These are phyloP conservation scores for Ophiostoma angusticollis DNA, from an alignment of 2,329 filamentous ascomycete genomes.

Conservation along the genomic window DNA sequence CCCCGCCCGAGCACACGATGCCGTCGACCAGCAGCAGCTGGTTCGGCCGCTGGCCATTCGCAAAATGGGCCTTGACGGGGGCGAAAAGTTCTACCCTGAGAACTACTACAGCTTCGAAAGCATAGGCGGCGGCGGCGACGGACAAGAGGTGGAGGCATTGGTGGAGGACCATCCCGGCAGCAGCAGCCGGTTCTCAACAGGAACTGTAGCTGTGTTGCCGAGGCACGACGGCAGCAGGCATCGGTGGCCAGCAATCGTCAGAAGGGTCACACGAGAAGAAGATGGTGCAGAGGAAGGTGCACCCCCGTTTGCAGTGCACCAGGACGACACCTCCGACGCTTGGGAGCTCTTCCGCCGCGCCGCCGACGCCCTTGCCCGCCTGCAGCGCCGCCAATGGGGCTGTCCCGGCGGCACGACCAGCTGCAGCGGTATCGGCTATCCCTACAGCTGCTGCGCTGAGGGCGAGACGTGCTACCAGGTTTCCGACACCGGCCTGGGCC, in stretches of 20 bases:
- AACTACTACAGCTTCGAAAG: constrained; percentile 40
- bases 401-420: constrained; percentile 55
- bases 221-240: background rate
- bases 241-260: background rate
- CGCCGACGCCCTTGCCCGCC: constrained; percentile 31
- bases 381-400: constrained; percentile 45
- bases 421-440: constrained; percentile 51
- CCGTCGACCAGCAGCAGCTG: constrained; percentile 16
- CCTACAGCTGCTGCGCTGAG: constrained; percentile 61
- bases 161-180: too few species aligned
- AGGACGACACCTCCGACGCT: constrained; percentile 13
- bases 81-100: constrained; percentile 61
- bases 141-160: too few species aligned
- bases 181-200: too few species aligned
- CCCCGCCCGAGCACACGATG: constrained; percentile 25
- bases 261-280: background rate
- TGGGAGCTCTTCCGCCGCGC: constrained; percentile 29
- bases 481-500: constrained; percentile 47
- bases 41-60: constrained; percentile 47
- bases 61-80: constrained; percentile 58
- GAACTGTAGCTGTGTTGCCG: too few species aligned
- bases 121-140: background rate
- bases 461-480: constrained; percentile 54
- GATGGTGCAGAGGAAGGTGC: background rate
- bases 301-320: constrained; percentile 40